Base-by-base conservation (phyloP, 768 basidiomycete genomes). In the Suillus sp. region DNA sequence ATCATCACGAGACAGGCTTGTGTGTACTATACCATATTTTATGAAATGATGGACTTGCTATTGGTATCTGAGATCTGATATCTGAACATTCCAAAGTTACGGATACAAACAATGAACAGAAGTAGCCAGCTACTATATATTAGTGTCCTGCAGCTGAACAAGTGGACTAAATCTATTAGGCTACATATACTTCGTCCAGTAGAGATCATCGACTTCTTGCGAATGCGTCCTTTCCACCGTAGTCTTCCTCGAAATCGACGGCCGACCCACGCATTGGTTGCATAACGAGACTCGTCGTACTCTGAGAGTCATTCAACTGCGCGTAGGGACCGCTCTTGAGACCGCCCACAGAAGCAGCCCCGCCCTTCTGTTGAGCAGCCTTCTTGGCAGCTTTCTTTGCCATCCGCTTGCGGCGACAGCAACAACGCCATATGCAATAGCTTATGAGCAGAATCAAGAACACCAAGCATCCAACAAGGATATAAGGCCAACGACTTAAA, bases 401-500 rank as follows among this genome's bases (percentile, higher is more conserved):
- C 54, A 72, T 66, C 56, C 77, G 78, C 64, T 69, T 73, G 56
- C 75, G 72, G 45, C 80, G 72, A 67, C 82, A 84, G 72, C 89
- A 90, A 72, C 86, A 89, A 61, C 79, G 79, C 84, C 86, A 89
- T 27, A 89, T 67, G 64, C 82, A 82, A 60, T 80, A 77, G 11
- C 82, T 83, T 37, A 81, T 62, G 35, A 83, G 66, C 50, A 85
- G 66, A 37, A 81, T 60, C 30, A 86, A 72, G 63, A 86, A 74
- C 2, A 81, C 73, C 32, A 92, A 77, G 65, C 85, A 84, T 42
- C 88, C 90, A 10, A 79, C 65, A 50, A 89, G 80, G 70, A 90
- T 90, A 70, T 88, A 90, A 3, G 87, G 89, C 91, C 88, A 92
- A 63, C 81, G 87, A 69, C 86, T 89, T 68, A 87, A 81, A 43